Evolutionary conservation across 495 filamentous ascomycete species (phyloP).

Genomic region (Penicillium maclennaniae): DNA sequence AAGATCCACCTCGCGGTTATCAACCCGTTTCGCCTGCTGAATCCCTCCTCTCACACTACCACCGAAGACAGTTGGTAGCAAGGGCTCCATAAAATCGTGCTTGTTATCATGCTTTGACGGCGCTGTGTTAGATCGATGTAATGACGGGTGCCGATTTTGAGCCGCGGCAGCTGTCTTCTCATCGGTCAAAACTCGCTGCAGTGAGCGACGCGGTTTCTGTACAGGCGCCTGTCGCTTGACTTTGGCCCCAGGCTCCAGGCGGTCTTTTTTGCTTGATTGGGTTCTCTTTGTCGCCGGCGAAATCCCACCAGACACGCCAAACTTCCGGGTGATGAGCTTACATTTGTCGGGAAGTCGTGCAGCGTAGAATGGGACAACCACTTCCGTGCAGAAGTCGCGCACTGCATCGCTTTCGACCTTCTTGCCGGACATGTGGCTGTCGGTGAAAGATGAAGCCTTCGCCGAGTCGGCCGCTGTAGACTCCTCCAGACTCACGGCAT

Average conservation of each 20-base stretch:
- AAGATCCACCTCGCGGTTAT: constrained; percentile 67
- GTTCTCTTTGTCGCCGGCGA: constrained; percentile 48
- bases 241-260: constrained; percentile 52
- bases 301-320: constrained; percentile 68
- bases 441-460: constrained; percentile 28
- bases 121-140: constrained; percentile 68
- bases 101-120: constrained; percentile 37
- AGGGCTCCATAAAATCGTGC: constrained; percentile 34
- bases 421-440: constrained; percentile 36
- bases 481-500: constrained; percentile 63
- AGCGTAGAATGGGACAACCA: constrained; percentile 89
- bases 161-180: constrained; percentile 43
- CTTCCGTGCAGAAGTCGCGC: constrained; percentile 83
- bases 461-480: constrained; percentile 29
- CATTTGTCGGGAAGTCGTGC: constrained; percentile 79
- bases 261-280: constrained; percentile 26
- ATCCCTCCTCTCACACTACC: constrained; percentile 49
- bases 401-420: constrained; percentile 54
- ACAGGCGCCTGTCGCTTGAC: constrained; percentile 44
- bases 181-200: constrained; percentile 71
- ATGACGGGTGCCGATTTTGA: constrained; percentile 40
- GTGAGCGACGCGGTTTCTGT: constrained; percentile 51
- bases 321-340: constrained; percentile 74
- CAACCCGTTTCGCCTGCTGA: constrained; percentile 55
- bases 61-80: constrained; percentile 29